Percentiles rank a stretch among this genome's conserved stretches.
phyloP scores from a whole-genome alignment of 805 yeast genomes.

The Sungouiozyma ichnusensis region DNA sequence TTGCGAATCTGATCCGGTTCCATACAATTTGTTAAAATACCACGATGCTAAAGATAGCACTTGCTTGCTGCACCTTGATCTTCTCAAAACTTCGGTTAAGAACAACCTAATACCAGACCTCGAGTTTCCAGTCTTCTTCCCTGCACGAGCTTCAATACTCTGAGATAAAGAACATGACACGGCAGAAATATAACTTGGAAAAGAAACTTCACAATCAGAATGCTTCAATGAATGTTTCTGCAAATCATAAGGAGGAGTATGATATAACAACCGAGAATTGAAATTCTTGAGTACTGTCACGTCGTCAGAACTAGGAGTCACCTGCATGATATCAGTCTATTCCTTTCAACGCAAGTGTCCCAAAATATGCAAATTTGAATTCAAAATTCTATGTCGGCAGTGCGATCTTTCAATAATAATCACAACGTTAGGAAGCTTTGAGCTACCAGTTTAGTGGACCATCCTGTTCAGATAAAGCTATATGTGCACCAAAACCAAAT shows the following conservation, averaged over 20 bases:
- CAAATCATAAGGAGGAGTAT: slow-evolving; percentile 12
- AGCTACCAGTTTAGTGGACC: not conserved
- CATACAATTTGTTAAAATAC: slow-evolving; percentile 10
- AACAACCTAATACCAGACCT: slow-evolving; percentile 6
- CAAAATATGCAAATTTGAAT: too few relatives aligned
- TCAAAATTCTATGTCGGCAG: too few relatives aligned
- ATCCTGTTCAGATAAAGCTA: not conserved
- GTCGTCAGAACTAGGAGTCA: slow-evolving; percentile 3
- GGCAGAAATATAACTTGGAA: not conserved
- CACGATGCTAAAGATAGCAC: slow-evolving; percentile 12
- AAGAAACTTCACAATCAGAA: not conserved
- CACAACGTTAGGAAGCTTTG: not conserved
- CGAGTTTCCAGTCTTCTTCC: not conserved
- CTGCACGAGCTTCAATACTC: not conserved
- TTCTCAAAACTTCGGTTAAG: slow-evolving; percentile 15
- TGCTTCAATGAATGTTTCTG: not conserved
- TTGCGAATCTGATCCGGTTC: not conserved
- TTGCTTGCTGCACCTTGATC: slow-evolving; percentile 17
- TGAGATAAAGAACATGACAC: not conserved
- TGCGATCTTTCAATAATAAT: too few relatives aligned
- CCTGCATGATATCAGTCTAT: slow-evolving; percentile 1
- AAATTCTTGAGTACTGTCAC: not conserved
- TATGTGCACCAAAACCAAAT: not conserved
- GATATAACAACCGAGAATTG: slow-evolving; percentile 5
- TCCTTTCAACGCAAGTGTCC: not conserved